These are phyloP conservation scores for Boletales sp. DNA, from an alignment of 768 basidiomycete genomes.

Conservation along the genomic window DNA sequence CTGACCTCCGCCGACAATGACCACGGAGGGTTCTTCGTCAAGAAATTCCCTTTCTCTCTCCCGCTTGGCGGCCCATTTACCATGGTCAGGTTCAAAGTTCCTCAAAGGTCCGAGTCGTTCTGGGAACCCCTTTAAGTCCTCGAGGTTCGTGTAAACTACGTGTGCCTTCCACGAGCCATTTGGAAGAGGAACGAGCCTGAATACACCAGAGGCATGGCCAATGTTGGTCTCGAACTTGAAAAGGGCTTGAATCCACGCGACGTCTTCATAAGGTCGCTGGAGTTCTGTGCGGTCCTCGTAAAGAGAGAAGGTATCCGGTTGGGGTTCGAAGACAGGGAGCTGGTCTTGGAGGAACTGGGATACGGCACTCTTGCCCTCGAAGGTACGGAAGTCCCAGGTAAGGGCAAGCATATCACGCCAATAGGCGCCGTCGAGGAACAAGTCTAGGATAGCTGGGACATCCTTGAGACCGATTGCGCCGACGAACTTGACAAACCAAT, in stretches of 20 bases:
- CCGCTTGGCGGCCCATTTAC: constrained; percentile 30
- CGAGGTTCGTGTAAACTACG: constrained; percentile 47
- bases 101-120: constrained; percentile 44
- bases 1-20: constrained; percentile 52
- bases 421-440: constrained; percentile 36
- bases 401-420: constrained; percentile 63
- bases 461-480: constrained; percentile 32
- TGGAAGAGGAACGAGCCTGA: constrained; percentile 43
- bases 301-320: constrained; percentile 21
- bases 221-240: constrained; percentile 44
- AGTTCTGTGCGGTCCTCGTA: constrained; percentile 17
- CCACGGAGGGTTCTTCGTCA: constrained; percentile 46
- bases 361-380: constrained; percentile 42
- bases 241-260: constrained; percentile 41
- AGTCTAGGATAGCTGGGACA: constrained; percentile 31
- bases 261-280: constrained; percentile 30
- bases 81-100: constrained; percentile 34
- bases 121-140: constrained; percentile 44
- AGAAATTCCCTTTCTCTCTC: constrained; percentile 25
- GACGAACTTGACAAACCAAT: constrained; percentile 42
- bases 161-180: constrained; percentile 46
- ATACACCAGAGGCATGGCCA: constrained; percentile 40
- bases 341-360: constrained; percentile 45
- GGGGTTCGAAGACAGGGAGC: constrained; percentile 26
- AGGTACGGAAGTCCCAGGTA: constrained; percentile 62